phyloP scores from a whole-genome alignment of 208 protist species.

The Trypanosoma congolense region DNA sequence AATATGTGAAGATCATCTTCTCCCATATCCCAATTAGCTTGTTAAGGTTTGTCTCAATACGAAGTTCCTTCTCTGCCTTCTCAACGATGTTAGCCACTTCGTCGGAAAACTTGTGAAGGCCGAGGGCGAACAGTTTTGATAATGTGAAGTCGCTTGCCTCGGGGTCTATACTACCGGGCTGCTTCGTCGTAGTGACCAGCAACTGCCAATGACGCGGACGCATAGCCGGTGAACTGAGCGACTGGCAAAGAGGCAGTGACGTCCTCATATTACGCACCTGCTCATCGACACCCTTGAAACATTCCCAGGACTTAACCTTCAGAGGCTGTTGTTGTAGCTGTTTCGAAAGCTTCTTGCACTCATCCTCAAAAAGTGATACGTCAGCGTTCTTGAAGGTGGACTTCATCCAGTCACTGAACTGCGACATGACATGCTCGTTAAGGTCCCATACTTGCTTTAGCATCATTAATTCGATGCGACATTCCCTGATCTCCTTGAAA shows the following conservation, averaged over 20 bases:
- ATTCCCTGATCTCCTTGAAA: constrained; percentile 90
- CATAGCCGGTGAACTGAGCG: constrained; percentile 93
- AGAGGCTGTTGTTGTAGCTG: constrained; percentile 90
- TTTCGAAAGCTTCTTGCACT: constrained; percentile 92
- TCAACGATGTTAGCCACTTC: constrained; percentile 97
- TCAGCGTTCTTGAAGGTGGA: constrained; percentile 93
- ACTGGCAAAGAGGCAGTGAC: constrained; percentile 89
- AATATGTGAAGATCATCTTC: constrained; percentile 90
- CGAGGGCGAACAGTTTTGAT: constrained; percentile 93
- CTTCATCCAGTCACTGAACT: constrained; percentile 92
- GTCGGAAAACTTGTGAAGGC: constrained; percentile 96
- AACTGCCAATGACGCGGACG: constrained; percentile 95
- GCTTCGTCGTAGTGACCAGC: constrained; percentile 91
- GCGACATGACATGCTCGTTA: constrained; percentile 88
- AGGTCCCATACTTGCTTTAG: constrained; percentile 94
- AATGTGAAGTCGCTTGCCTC: constrained; percentile 90
- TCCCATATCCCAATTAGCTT: constrained; percentile 96
- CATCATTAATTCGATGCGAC: constrained; percentile 86
- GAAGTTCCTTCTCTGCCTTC: constrained; percentile 95
- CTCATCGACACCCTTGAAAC: constrained; percentile 91
- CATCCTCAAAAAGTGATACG: constrained; percentile 89
- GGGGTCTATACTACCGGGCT: constrained; percentile 86
- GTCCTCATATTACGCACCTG: constrained; percentile 94
- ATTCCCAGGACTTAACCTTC: constrained; percentile 92
- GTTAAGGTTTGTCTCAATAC: constrained; percentile 94